These are phyloP conservation scores for Candida nonsorbophila DNA, from an alignment of 805 yeast genomes.

Conservation along the genomic window DNA sequence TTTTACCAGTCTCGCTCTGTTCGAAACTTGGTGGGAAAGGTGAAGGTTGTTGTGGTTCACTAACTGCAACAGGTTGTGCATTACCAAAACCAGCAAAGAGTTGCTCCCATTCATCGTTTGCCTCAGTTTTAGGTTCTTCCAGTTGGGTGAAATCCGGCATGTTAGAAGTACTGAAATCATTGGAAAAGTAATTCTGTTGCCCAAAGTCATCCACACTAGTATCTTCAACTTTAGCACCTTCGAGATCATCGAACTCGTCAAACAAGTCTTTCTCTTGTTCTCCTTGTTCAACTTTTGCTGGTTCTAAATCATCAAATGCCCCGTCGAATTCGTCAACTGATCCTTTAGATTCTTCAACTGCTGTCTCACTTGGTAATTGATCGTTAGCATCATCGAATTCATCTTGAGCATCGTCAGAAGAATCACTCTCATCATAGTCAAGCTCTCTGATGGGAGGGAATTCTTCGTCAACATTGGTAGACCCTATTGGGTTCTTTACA, in stretches of 20 bases:
- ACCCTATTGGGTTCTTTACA: slow-evolving; percentile 4
- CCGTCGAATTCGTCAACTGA: slow-evolving; percentile 24
- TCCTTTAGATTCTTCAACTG: slow-evolving; percentile 2
- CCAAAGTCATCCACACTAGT: slow-evolving; percentile 17
- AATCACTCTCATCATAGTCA: slow-evolving; percentile 48
- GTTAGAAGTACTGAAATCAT: slow-evolving; percentile 25
- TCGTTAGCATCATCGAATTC: slow-evolving; percentile 9
- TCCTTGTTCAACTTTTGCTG: slow-evolving; percentile 17
- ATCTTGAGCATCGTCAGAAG: slow-evolving; percentile 30
- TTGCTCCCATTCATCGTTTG: slow-evolving; percentile 87
- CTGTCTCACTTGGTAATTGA: slow-evolving; percentile 9
- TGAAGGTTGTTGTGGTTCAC: slow-evolving; percentile 4
- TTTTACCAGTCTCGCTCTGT: slow-evolving; percentile 1
- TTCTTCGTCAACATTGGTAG: slow-evolving; percentile 31
- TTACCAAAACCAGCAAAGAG: slow-evolving; percentile 86
- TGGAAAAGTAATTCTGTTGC: slow-evolving; percentile 14
- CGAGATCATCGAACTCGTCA: slow-evolving; percentile 35
- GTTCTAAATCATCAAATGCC: slow-evolving; percentile 34
- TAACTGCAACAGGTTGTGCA: slow-evolving; percentile 11
- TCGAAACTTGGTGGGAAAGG: not conserved
- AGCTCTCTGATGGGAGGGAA: slow-evolving; percentile 61
- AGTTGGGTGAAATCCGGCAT: slow-evolving; percentile 27
- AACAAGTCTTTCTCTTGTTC: slow-evolving; percentile 25
- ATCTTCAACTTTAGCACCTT: slow-evolving; percentile 29
- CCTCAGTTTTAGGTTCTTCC: slow-evolving; percentile 26